phyloP scores from a whole-genome alignment of 2,329 filamentous ascomycete species.

The Trichophyton simii region DNA sequence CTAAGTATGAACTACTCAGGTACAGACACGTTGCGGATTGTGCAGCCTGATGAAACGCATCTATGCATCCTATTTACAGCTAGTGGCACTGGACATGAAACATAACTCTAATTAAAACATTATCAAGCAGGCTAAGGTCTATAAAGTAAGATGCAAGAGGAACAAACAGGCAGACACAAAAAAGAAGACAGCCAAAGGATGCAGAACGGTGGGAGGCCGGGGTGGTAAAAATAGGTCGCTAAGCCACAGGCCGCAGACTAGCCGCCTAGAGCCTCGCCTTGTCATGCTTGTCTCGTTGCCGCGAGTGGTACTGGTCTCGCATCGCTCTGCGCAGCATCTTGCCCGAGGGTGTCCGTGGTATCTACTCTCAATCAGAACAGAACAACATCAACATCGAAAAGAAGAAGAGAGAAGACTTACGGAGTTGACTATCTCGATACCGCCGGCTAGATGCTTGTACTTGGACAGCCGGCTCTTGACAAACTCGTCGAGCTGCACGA shows the following conservation, averaged over 20 bases:
- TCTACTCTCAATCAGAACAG: constrained; percentile 3
- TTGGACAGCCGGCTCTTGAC: constrained; percentile 9
- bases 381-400: background rate
- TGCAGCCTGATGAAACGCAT: background rate
- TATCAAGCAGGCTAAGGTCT: background rate
- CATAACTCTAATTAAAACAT: background rate
- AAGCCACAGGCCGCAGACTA: background rate
- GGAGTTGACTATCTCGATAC: constrained; percentile 9
- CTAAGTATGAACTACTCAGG: background rate
- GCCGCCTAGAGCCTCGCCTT: constrained; percentile 6
- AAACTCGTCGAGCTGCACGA: constrained; percentile 10
- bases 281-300: background rate
- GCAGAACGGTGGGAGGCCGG: background rate
- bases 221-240: background rate
- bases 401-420: constrained; percentile 1
- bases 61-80: background rate
- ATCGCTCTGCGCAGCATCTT: constrained; percentile 12
- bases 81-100: background rate
- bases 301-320: constrained; percentile 10
- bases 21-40: background rate
- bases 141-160: background rate
- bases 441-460: constrained; percentile 11
- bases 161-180: too few species aligned
- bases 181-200: background rate
- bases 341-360: constrained; percentile 11